These are phyloP conservation scores for Metarhizium rileyi DNA, from an alignment of 2,329 filamentous ascomycete genomes.

Conservation along the genomic window DNA sequence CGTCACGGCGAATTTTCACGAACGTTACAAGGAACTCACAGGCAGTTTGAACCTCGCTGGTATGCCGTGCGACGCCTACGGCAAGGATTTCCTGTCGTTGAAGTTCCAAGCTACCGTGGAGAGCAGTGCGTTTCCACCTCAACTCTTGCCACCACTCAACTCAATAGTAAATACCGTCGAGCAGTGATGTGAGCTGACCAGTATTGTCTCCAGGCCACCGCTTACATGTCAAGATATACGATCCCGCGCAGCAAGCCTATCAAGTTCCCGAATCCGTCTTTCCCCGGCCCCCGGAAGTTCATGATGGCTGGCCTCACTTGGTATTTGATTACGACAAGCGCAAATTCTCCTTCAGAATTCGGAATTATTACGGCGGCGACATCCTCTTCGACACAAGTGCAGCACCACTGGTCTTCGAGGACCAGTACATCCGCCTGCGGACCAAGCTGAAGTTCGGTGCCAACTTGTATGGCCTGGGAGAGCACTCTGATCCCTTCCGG, in stretches of 20 bases:
- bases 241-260: constrained; percentile 54
- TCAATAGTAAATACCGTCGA: too few species aligned
- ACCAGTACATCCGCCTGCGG: constrained; percentile 60
- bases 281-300: constrained; percentile 39
- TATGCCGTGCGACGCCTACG: not conserved
- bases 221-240: constrained; percentile 63
- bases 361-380: constrained; percentile 19
- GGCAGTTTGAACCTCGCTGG: not conserved
- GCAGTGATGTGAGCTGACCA: not conserved
- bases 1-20: not conserved
- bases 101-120: not conserved
- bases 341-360: constrained; percentile 58
- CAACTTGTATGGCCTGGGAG: constrained; percentile 66
- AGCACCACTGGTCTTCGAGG: constrained; percentile 57
- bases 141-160: too few species aligned
- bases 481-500: constrained; percentile 59
- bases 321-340: constrained; percentile 25
- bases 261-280: constrained; percentile 60
- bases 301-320: constrained; percentile 27
- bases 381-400: constrained; percentile 58
- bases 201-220: constrained; percentile 31
- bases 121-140: not conserved
- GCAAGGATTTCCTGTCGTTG: not conserved
- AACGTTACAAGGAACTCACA: too few species aligned
- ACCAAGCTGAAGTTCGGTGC: constrained; percentile 57